Evolutionary conservation across 2,329 filamentous ascomycete species (phyloP), one percentile per base, ranked within the genome.

Genomic region (Trichoderma sp.): DNA sequence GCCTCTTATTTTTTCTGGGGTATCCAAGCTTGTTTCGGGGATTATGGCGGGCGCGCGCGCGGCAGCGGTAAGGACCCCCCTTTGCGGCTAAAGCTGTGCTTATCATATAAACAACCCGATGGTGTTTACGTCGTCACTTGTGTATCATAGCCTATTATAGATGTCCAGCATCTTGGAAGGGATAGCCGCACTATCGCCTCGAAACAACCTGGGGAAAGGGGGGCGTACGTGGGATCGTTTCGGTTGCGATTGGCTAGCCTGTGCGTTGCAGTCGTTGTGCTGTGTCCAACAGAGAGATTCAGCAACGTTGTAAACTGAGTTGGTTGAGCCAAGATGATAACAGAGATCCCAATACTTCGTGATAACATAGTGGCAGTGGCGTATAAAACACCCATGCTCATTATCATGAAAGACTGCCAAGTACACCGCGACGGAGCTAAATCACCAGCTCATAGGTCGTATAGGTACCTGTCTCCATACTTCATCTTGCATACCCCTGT

Each of bases 181-280:
- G 31, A 58, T 57, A 66, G 53, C 37, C 35, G 53, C 62, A 43
- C 31, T n/a, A 33, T 53, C 35, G 37, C 47, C 7, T 47, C 19
- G 52, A 66, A 47, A 47, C 24, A 57, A 57, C 62, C 62, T 56
- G 62, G 52, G 52, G 53, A 57, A 53, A 62, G 35, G 33, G 52
- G 52, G 49, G 40, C 52, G 52, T 35, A 29, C 40, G 21, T 56
- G 62, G 27, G 35, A 43, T 21, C 16, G 53, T 66, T 66, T 57
- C 62, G n/a, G 37, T 33, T 35, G 56, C 35, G 37, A 16, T 5
- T 29, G 31, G 1, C 19, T 24, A 53, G 37, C 33, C 53, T 24
- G 14, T 61, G 59, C 27, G 47, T 31, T 37, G 19, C 16, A 19
- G 37, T 7, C 7, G 19, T n/a, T 43, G 40, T 43, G 40, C 7